phyloP scores from a whole-genome alignment of 2,329 filamentous ascomycete genomes.

The Aureobasidium sp. region DNA sequence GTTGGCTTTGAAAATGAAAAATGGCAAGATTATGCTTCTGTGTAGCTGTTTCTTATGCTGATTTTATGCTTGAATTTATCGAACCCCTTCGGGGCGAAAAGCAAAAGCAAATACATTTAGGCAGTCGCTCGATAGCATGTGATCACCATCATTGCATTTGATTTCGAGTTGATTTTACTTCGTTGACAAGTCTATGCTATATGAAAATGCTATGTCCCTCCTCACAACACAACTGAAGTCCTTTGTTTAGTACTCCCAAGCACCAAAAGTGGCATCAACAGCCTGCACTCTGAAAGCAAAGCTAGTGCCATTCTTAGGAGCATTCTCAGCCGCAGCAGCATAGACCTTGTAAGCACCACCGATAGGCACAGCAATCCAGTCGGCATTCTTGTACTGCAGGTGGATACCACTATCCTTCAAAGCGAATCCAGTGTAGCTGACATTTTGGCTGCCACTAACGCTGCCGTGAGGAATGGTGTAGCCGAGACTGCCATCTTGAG shows the following conservation, averaged over 20 bases:
- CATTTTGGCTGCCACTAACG: background rate
- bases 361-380: conserved; percentile 15
- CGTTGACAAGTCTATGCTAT: background rate
- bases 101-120: too few relatives aligned
- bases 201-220: background rate
- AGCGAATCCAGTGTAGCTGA: conserved; percentile 15
- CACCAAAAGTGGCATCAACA: conserved; percentile 1
- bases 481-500: conserved; percentile 7
- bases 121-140: background rate
- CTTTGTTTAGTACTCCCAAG: conserved; percentile 3
- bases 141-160: background rate
- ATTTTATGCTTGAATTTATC: too few relatives aligned
- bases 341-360: conserved; percentile 14
- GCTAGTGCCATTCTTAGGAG: conserved; percentile 6
- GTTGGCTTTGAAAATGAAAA: background rate
- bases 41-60: too few relatives aligned
- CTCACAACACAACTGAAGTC: background rate
- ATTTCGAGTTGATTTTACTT: background rate
- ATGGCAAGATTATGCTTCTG: too few relatives aligned
- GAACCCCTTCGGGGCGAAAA: too few relatives aligned
- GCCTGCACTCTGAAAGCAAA: conserved; percentile 23
- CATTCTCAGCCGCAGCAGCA: conserved; percentile 4
- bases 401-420: conserved; percentile 10
- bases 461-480: conserved; percentile 17
- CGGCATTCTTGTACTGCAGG: conserved; percentile 10